Evolutionary conservation across 352 stramenopile species (phyloP), one percentile per base, ranked within the genome.

Genomic region (Pythium dissimile): DNA sequence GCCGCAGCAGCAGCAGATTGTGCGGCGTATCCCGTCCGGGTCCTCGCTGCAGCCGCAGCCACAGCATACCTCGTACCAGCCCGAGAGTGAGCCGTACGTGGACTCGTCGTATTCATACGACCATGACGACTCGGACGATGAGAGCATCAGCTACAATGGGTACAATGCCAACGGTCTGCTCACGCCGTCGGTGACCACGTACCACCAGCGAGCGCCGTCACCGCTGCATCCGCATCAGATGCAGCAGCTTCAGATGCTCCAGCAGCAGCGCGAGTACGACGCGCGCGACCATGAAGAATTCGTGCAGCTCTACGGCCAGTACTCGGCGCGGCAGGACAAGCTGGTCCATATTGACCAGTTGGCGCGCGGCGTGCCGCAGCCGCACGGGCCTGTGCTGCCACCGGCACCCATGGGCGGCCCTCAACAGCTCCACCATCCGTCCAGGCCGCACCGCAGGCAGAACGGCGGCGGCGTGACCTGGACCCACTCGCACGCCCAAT

Each of bases 71-170:
- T 5, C 13, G 21, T 43, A 43, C 42, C 47, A 64, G 13, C 47
- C 39, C n/a, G 39, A 64, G 39, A 15, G 23, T 10, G 46, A 57
- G 31, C 45, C 32, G 15, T 37, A 59, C 23, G 27, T 23, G 26
- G 37, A 60, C 42, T 60, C 53, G 53, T 46, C 24, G 7, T 35
- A 26, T 7, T 38, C 43, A 23, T 58, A 58, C 39, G 47, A 64
- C 30, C 38, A 64, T 5, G 56, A 64, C 23, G 47, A 64, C 31
- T 57, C 56, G 56, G 56, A 64, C 41, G 49, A 57, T 16, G 56
- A 55, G 6, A 64, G 56, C 30, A 27, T 34, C 13, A 44, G 38
- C 28, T 64, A 54, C 39, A 47, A 47, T 26, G 37, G 37, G 4
- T 63, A 51, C 28, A 32, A 45, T 23, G 26, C 16, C 28, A 37